Evolutionary conservation across 768 basidiomycete species (phyloP).

Genomic region (Suillus placidus): DNA sequence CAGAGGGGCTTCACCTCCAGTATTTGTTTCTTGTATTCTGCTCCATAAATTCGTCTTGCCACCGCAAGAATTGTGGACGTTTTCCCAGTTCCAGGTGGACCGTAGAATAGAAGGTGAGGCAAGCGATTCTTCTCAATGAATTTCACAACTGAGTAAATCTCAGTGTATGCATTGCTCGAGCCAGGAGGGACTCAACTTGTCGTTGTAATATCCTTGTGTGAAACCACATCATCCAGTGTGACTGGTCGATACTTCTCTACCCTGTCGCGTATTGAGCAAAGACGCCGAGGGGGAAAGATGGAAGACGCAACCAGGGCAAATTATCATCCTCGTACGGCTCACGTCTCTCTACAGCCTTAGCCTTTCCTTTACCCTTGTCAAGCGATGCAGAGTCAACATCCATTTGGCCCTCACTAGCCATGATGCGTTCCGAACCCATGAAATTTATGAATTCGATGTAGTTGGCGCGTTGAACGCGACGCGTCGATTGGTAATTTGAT

Average conservation of each 20-base stretch:
- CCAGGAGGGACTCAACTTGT: constrained; percentile 66
- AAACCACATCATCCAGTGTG: constrained; percentile 91
- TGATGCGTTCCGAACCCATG: constrained; percentile 25
- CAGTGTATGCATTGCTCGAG: background rate
- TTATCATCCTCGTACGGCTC: constrained; percentile 58
- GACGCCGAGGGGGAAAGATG: constrained; percentile 9
- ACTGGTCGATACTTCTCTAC: constrained; percentile 98
- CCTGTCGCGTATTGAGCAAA: constrained; percentile 48
- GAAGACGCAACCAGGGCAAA: constrained; percentile 74
- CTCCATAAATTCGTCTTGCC: constrained; percentile 91
- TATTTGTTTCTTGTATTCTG: constrained; percentile 85
- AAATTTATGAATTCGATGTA: constrained; percentile 4
- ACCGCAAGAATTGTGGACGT: constrained; percentile 97
- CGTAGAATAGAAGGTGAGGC: constrained; percentile 96
- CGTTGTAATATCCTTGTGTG: constrained; percentile 91
- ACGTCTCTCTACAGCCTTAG: constrained; percentile 53
- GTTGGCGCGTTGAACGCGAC: constrained; percentile 6
- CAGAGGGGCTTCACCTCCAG: constrained; percentile 64
- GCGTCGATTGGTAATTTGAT: constrained; percentile 5
- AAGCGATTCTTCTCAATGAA: constrained; percentile 95
- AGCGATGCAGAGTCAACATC: constrained; percentile 44
- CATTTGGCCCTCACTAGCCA: constrained; percentile 61
- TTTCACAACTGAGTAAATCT: constrained; percentile 72
- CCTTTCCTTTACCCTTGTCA: constrained; percentile 63
- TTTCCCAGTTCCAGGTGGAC: constrained; percentile 98